Evolutionary conservation across 768 basidiomycete species (phyloP).

Genomic region (Fomitopsis pulvina): DNA sequence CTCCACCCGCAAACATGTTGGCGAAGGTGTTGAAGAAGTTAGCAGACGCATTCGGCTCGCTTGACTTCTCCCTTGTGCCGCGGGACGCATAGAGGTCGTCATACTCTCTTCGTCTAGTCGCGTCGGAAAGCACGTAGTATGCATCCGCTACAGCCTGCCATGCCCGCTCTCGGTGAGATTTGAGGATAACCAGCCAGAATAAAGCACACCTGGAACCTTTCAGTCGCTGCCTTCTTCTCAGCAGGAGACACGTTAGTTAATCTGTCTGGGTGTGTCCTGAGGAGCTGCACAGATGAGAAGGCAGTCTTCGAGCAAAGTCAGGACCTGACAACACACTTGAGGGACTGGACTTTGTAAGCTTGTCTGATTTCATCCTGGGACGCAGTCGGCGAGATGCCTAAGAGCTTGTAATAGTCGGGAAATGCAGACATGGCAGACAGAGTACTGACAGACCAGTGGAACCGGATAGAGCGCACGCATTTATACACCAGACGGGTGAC

Average conservation of each 20-base stretch:
- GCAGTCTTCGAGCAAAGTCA: neutral
- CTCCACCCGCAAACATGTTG: slow-evolving; percentile 52
- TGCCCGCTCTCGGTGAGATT: neutral
- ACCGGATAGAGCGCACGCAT: neutral
- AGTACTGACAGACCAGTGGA: neutral
- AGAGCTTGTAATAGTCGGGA: slow-evolving; percentile 74
- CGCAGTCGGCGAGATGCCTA: slow-evolving; percentile 48
- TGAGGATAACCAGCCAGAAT: neutral
- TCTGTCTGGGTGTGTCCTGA: slow-evolving; percentile 86
- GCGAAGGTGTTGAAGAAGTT: slow-evolving; percentile 77
- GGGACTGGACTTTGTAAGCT: slow-evolving; percentile 75
- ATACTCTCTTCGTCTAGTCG: slow-evolving; percentile 64
- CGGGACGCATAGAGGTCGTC: slow-evolving; percentile 59
- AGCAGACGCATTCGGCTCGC: slow-evolving; percentile 59
- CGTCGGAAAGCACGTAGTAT: slow-evolving; percentile 87
- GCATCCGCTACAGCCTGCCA: slow-evolving; percentile 82
- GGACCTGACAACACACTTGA: slow-evolving; percentile 44
- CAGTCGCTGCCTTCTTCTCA: slow-evolving; percentile 74
- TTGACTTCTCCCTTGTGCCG: slow-evolving; percentile 41
- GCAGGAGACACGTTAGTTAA: slow-evolving; percentile 58
- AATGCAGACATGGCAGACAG: slow-evolving; percentile 56
- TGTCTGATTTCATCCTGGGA: slow-evolving; percentile 65
- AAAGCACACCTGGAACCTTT: slow-evolving; percentile 66
- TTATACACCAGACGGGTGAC: slow-evolving; percentile 1
- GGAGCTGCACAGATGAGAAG: slow-evolving; percentile 17